Base-by-base conservation (phyloP, 2,329 filamentous ascomycete species). In the Alternaria sp. region DNA sequence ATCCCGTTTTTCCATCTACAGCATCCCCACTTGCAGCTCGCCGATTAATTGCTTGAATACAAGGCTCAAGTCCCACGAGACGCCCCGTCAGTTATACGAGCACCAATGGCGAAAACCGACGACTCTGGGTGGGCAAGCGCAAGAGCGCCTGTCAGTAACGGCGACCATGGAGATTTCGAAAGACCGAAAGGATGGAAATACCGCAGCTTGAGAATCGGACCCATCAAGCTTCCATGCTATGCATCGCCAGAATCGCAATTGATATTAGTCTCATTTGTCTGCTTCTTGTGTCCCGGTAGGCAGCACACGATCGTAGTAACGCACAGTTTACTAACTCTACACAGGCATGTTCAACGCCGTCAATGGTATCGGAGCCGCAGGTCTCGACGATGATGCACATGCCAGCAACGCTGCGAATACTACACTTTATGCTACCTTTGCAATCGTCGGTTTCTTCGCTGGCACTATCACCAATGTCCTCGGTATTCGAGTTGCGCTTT, bases 401-500 rank as follows among this genome's bases (percentile, higher is more conserved):
- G 83, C 86, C 61, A 89, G 89, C 75, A 86, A 90, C 71, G 87
- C 90, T 72, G 60, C 71, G 6, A 89, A 87, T 74, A 87, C 87
- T 7, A 90, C 90, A 21, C 81, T 93, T 43, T 92, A 92, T 81
- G 87, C 87, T 65, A 90, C 89, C 15, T 92, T 92, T 74, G 87
- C 86, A 54, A 83, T 88, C 5, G 83, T 88, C 11, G 87, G 87
- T 6, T 88, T 88, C 81, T 87, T 88, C 66, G 86, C 86, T 41
- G 87, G 87, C 59, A 93, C 90, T 33, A 86, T 93, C 72, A 88
- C 89, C 79, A 94, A 94, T 81, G 86, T 85, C 57, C 82, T 93
- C 55, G 92, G 92, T 56, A 86, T 93, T 63, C 87, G 86, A 71
- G 68, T 85, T 47, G 89, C 91, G 11, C 82, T 94, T 37, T 84